These are phyloP conservation scores for Hypsizygus ulmarius DNA, from an alignment of 1,284 basidiomycete genomes.

Conservation along the genomic window DNA sequence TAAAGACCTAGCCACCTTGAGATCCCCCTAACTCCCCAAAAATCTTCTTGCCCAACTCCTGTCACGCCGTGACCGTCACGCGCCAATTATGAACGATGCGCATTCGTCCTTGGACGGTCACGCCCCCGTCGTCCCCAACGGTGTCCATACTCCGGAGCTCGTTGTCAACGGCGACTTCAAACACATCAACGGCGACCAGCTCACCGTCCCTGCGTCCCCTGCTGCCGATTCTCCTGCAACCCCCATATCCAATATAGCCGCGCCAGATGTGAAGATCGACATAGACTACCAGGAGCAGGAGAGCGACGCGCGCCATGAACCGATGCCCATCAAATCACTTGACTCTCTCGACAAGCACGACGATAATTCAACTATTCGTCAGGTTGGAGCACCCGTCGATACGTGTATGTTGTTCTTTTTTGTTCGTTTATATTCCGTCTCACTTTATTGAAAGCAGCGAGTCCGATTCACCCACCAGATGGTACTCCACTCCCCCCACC, in stretches of 20 bases:
- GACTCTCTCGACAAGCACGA: slow-evolving; percentile 29
- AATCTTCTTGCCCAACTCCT: slow-evolving; percentile 48
- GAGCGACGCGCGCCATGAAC: slow-evolving; percentile 62
- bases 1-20: slow-evolving; percentile 72
- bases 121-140: slow-evolving; percentile 29
- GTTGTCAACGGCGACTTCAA: slow-evolving; percentile 34
- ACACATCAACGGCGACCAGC: slow-evolving; percentile 27
- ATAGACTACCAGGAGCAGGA: slow-evolving; percentile 59
- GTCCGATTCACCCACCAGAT: slow-evolving; percentile 43
- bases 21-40: slow-evolving; percentile 71
- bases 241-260: slow-evolving; percentile 49
- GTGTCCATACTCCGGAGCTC: slow-evolving; percentile 37
- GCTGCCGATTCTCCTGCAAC: slow-evolving; percentile 58
- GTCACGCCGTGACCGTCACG: slow-evolving; percentile 60
- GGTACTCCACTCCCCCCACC: slow-evolving; percentile 47
- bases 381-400: slow-evolving; percentile 44
- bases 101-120: slow-evolving; percentile 30
- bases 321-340: slow-evolving; percentile 42
- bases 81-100: slow-evolving; percentile 53
- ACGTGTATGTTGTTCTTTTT: slow-evolving; percentile 43
- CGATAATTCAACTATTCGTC: slow-evolving; percentile 41
- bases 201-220: slow-evolving; percentile 31
- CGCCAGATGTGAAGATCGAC: slow-evolving; percentile 58
- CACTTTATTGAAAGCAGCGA: slow-evolving; percentile 34
- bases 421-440: slow-evolving; percentile 29